Conservation (phyloP, 352 stramenopile species). For the Phytophthora tubulina region DNA sequence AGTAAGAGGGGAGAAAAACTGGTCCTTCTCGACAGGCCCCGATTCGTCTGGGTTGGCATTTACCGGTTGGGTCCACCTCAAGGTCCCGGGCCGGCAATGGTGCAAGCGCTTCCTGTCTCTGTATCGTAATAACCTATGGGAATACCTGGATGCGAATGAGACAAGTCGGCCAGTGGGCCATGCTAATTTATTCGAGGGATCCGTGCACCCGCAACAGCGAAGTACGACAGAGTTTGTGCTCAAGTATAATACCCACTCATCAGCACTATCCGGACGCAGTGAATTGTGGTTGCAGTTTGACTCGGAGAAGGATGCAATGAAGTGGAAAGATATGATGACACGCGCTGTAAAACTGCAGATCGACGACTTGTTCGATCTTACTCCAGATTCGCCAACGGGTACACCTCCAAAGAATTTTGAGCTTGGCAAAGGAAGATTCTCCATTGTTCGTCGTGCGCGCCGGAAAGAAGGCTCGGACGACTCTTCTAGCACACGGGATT, state of each 20-base stretch:
- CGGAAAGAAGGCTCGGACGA: slow-evolving; percentile 39
- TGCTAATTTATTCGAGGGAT: slow-evolving; percentile 80
- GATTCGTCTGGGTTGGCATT: slow-evolving; percentile 37
- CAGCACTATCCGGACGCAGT: slow-evolving; percentile 53
- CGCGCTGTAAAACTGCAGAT: slow-evolving; percentile 56
- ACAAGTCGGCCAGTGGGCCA: slow-evolving; percentile 72
- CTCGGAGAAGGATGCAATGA: slow-evolving; percentile 46
- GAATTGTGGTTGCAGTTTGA: slow-evolving; percentile 79
- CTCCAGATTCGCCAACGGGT: slow-evolving; percentile 53
- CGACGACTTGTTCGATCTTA: slow-evolving; percentile 77
- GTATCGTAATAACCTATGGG: slow-evolving; percentile 79
- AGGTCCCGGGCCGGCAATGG: slow-evolving; percentile 73
- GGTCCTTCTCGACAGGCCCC: slow-evolving; percentile 19
- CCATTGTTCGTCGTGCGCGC: slow-evolving; percentile 69
- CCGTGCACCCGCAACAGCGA: slow-evolving; percentile 59
- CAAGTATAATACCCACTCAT: slow-evolving; percentile 67
- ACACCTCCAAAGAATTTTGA: slow-evolving; percentile 62
- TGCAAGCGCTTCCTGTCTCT: slow-evolving; percentile 74
- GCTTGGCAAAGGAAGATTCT: slow-evolving; percentile 86
- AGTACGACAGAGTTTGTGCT: slow-evolving; percentile 64
- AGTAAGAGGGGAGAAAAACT: slow-evolving; percentile 39
- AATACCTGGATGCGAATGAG: slow-evolving; percentile 76
- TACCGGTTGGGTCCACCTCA: slow-evolving; percentile 67
- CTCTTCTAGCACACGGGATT: slow-evolving; percentile 50
- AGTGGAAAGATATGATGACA: slow-evolving; percentile 54